Evolutionary conservation across 495 filamentous ascomycete genomes (phyloP).

Genomic region (Amniculicola lignicola): DNA sequence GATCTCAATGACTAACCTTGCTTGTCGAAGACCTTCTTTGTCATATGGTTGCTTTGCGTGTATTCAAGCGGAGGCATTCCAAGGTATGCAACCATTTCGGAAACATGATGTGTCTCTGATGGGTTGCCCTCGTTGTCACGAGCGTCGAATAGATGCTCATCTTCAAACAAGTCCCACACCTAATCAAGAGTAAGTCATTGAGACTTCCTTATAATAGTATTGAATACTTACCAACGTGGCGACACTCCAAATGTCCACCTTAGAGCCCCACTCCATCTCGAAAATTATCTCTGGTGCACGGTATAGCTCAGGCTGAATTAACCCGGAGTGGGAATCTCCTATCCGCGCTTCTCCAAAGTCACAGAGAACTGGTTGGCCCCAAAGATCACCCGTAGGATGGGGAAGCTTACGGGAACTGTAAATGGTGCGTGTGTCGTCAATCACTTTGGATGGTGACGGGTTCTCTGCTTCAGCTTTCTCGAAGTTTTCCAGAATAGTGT

Average conservation of each 20-base stretch:
- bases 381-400: slow-evolving; percentile 16
- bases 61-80: slow-evolving; percentile 41
- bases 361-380: slow-evolving; percentile 29
- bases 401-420: slow-evolving; percentile 24
- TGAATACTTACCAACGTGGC: slow-evolving; percentile 19
- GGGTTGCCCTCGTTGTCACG: slow-evolving; percentile 24
- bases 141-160: slow-evolving; percentile 19
- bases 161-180: slow-evolving; percentile 22
- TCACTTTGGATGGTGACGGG: slow-evolving; percentile 22
- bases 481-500: slow-evolving; percentile 20
- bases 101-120: slow-evolving; percentile 31
- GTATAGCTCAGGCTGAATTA: slow-evolving; percentile 28
- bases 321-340: slow-evolving; percentile 18
- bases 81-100: slow-evolving; percentile 42
- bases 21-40: slow-evolving; percentile 39
- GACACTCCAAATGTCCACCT: slow-evolving; percentile 26
- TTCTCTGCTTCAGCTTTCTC: slow-evolving; percentile 24
- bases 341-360: slow-evolving; percentile 33
- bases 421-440: slow-evolving; percentile 24
- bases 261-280: slow-evolving; percentile 19
- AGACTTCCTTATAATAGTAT: slow-evolving; percentile 4
- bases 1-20: slow-evolving; percentile 31
- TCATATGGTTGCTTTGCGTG: slow-evolving; percentile 33
- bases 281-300: slow-evolving; percentile 28
- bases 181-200: background rate